These are phyloP conservation scores for Microsporum ferrugineum DNA, from an alignment of 2,329 filamentous ascomycete species.

Conservation along the genomic window DNA sequence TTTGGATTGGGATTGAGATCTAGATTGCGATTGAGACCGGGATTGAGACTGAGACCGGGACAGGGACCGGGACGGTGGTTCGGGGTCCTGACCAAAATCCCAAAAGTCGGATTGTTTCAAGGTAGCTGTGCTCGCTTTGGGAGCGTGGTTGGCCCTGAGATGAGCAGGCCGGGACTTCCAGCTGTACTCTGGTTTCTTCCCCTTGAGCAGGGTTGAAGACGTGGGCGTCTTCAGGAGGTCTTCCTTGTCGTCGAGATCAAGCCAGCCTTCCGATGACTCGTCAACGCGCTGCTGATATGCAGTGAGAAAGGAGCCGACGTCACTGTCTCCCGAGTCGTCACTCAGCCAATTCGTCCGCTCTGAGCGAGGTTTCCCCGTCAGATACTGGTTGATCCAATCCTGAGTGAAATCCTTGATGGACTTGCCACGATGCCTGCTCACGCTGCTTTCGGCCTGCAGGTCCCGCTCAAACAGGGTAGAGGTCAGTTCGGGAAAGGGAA, in stretches of 20 bases:
- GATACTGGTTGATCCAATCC: conserved; percentile 77
- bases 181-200: conserved; percentile 12
- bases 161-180: conserved; percentile 15
- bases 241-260: conserved; percentile 32
- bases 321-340: conserved; percentile 61
- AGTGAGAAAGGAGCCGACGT: conserved; percentile 52
- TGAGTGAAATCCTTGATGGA: conserved; percentile 54
- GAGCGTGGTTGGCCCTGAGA: conserved; percentile 24
- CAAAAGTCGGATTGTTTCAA: conserved; percentile 36
- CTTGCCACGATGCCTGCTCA: conserved; percentile 20
- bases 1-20: conserved; percentile 15
- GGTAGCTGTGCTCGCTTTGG: conserved; percentile 32
- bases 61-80: conserved; percentile 23
- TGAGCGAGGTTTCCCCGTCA: conserved; percentile 55
- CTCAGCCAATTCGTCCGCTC: conserved; percentile 76
- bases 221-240: conserved; percentile 33
- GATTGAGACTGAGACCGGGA: conserved; percentile 29
- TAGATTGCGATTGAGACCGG: conserved; percentile 28
- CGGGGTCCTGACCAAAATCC: conserved; percentile 32
- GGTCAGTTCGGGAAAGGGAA: conserved; percentile 5
- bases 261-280: conserved; percentile 32
- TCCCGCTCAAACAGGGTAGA: conserved; percentile 20
- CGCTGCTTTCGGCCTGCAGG: conserved; percentile 15
- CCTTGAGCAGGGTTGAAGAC: conserved; percentile 8
- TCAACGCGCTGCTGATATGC: conserved; percentile 32